These are phyloP conservation scores for Logfia minima DNA, from an alignment of 129 eudicot genomes.

Conservation along the genomic window DNA sequence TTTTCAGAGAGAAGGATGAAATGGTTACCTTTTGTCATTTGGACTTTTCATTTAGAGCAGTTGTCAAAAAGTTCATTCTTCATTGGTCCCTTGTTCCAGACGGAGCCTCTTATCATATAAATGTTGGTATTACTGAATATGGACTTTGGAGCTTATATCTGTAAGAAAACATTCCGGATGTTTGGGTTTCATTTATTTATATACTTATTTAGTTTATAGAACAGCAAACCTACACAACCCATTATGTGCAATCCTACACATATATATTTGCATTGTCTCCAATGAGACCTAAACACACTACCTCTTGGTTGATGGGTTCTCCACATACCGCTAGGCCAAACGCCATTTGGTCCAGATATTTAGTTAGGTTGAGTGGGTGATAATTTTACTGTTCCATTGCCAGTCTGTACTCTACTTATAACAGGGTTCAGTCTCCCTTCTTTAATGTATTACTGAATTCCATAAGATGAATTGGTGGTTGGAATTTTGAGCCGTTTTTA, in stretches of 20 bases:
- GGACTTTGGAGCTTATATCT: conserved; percentile 1
- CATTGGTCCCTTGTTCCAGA: not conserved
- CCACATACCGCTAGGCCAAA: not conserved
- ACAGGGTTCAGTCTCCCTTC: not conserved
- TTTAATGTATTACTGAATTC: conserved; percentile 15
- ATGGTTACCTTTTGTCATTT: not conserved
- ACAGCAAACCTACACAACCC: not conserved
- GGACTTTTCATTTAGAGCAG: conserved; percentile 6
- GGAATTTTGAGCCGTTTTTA: not conserved
- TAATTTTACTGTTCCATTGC: not conserved
- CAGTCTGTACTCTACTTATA: not conserved
- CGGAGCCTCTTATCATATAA: not conserved
- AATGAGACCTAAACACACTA: not conserved
- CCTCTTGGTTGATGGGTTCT: not conserved
- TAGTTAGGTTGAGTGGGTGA: not conserved
- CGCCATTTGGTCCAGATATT: not conserved
- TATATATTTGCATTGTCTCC: not conserved
- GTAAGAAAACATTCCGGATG: conserved; percentile 1
- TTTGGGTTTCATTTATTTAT: not conserved
- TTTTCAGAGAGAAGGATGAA: not conserved
- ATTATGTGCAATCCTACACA: not conserved
- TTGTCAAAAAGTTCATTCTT: not conserved
- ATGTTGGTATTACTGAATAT: conserved; percentile 6
- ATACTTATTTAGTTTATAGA: no score
- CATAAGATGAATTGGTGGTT: conserved; percentile 4